A percentile compares a stretch with the other conserved stretches of the same genome.
Conservation (phyloP, 805 yeast species). For the Cyberlindnera americana region DNA sequence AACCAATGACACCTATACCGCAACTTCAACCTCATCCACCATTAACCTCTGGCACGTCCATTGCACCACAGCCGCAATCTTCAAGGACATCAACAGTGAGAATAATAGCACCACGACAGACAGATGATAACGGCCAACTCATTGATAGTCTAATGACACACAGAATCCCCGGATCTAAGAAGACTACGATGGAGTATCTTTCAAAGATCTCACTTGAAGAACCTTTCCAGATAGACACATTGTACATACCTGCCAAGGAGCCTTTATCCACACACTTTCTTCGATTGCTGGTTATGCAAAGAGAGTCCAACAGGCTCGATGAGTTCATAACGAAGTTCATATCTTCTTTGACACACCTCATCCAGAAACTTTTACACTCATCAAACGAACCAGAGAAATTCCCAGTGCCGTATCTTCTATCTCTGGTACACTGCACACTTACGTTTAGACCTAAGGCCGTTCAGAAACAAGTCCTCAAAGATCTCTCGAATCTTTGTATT, state of each 20-base stretch:
- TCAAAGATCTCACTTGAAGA: slow-evolving; percentile 27
- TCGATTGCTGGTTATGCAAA: slow-evolving; percentile 40
- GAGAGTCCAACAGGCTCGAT: slow-evolving; percentile 46
- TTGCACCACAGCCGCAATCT: not conserved
- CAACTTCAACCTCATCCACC: slow-evolving; percentile 4
- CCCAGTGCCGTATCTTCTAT: slow-evolving; percentile 57
- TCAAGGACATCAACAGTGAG: slow-evolving; percentile 4
- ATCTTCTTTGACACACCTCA: slow-evolving; percentile 8
- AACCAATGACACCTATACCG: slow-evolving; percentile 12
- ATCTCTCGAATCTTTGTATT: slow-evolving; percentile 6
- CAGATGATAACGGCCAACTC: slow-evolving; percentile 36
- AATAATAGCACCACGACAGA: slow-evolving; percentile 11
- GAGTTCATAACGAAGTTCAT: slow-evolving; percentile 42
- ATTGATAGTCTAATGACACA: slow-evolving; percentile 34
- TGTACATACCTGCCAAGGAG: slow-evolving; percentile 28
- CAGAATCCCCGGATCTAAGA: slow-evolving; percentile 33
- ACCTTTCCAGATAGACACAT: slow-evolving; percentile 12
- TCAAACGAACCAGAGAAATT: slow-evolving; percentile 16
- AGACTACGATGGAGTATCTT: slow-evolving; percentile 33
- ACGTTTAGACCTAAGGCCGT: slow-evolving; percentile 64
- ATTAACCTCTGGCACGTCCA: not conserved
- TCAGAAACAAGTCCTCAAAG: slow-evolving; percentile 33
- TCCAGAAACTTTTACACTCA: slow-evolving; percentile 14
- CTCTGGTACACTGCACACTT: slow-evolving; percentile 52
- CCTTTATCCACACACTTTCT: slow-evolving; percentile 36